Evolutionary conservation across 2,329 filamentous ascomycete species (phyloP).

Genomic region (Calonectria ilicicola): DNA sequence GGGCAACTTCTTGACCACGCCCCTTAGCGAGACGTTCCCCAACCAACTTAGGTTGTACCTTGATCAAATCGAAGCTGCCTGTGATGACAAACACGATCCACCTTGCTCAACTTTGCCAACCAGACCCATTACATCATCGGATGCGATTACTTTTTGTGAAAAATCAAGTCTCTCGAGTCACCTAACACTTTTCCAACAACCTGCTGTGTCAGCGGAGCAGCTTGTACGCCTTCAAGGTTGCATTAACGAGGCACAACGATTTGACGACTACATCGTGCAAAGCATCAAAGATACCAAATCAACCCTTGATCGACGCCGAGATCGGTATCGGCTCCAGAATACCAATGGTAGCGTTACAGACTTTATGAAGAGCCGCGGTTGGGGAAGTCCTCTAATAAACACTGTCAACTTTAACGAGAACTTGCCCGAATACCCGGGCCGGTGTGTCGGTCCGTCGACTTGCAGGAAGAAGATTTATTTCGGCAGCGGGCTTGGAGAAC

Average conservation of each 20-base stretch:
- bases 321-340: neutral
- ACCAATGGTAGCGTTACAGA: neutral
- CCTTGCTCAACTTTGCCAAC: no score
- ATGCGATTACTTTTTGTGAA: neutral
- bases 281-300: constrained; percentile 8
- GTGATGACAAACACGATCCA: neutral
- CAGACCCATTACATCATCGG: neutral
- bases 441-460: constrained; percentile 18
- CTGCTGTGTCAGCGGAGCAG: constrained; percentile 15
- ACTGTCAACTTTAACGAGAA: constrained; percentile 30
- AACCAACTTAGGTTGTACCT: neutral
- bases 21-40: neutral
- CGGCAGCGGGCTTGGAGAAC: neutral
- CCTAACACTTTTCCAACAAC: neutral
- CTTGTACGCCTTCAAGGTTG: constrained; percentile 24
- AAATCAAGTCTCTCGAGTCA: neutral
- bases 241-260: constrained; percentile 7
- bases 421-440: constrained; percentile 23
- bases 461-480: constrained; percentile 19
- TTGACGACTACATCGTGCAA: constrained; percentile 14
- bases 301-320: constrained; percentile 13
- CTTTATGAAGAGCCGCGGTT: constrained; percentile 37
- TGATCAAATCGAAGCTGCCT: neutral
- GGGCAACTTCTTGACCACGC: neutral
- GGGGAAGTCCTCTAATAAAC: constrained; percentile 38